A percentile compares a stretch with the other conserved stretches of the same genome.
Conservation (phyloP, 495 filamentous ascomycete species). For the Bacidia gigantensis region DNA sequence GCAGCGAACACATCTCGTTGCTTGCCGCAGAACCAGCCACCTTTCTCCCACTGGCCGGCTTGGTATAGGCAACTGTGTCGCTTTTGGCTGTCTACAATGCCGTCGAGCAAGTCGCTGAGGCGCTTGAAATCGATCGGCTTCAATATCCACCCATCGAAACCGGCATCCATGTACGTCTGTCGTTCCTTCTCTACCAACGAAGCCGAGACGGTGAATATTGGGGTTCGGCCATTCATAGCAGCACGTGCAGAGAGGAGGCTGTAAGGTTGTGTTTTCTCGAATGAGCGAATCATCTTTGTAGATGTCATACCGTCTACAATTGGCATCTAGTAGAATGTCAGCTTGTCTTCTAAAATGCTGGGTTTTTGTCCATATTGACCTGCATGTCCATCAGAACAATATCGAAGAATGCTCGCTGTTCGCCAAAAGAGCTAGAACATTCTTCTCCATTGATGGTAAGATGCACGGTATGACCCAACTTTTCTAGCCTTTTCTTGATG, state of each 20-base stretch:
- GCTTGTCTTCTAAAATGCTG: background rate
- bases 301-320: constrained; percentile 80
- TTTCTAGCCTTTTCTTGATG: constrained; percentile 68
- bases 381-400: constrained; percentile 97
- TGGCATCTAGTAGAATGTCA: constrained; percentile 54
- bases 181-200: constrained; percentile 61
- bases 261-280: constrained; percentile 38
- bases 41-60: constrained; percentile 55
- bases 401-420: constrained; percentile 49
- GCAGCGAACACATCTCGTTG: constrained; percentile 15
- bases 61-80: constrained; percentile 40
- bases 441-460: constrained; percentile 78
- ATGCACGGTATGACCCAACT: constrained; percentile 57
- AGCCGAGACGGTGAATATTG: constrained; percentile 85
- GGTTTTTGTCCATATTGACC: no score
- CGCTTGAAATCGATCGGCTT: constrained; percentile 64
- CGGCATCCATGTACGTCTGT: constrained; percentile 58
- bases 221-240: constrained; percentile 42
- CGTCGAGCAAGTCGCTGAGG: constrained; percentile 43
- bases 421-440: constrained; percentile 56
- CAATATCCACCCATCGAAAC: constrained; percentile 84
- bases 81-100: constrained; percentile 37
- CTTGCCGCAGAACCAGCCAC: constrained; percentile 49
- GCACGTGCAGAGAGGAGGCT: constrained; percentile 34
- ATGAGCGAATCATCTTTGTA: constrained; percentile 66